Evolutionary conservation across 164 flowering plant species (phyloP), one percentile per base, ranked within the genome.

Genomic region (Paratinospora sagittata): DNA sequence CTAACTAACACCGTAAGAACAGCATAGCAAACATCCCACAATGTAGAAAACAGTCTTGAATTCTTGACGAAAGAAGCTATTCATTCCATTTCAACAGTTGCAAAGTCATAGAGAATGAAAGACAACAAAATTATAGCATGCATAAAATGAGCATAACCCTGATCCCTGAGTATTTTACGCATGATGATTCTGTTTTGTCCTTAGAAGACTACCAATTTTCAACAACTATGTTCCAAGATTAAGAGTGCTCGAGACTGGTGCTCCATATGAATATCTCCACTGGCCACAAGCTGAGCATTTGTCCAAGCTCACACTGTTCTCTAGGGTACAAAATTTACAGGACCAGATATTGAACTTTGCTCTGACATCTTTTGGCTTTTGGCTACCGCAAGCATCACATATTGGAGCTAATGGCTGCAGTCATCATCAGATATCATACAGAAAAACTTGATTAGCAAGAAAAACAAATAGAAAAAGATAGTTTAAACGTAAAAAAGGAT

Each of bases 261-360:
- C 72, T 9, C 98, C 98, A 73, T 79, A 58, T n/a, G 98, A 91
- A 71, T 90, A 94, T 85, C 95, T 89, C 98, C 98, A 91, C 71
- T 88, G 85, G 52, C 77, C 91, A 78, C 98, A 94, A 41, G 94
- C 97, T 64, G 77, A 74, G 73, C 98, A 94, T 76, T 80, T 90
- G 17, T 93, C 95, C 76, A 84, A 68, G 70, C 81, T 78, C 69
- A 85, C 81, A 72, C 74, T 75, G 81, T 93, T 91, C 49, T 89
- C 98, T 69, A 91, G 70, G 2, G 98, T 93, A 72, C 98, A 94
- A 74, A 89, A 88, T 82, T 83, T 89, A 74, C 97, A 94, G 12
- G 92, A 79, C 98, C 98, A 93, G 6, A 76, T 21, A 58, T 82
- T 82, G 82, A 76, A 81, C 78, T 85, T 86, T 68, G 72, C 37